Conservation (phyloP, 305 asterid genomes). For the Fraxinus xanthoxyloides region DNA sequence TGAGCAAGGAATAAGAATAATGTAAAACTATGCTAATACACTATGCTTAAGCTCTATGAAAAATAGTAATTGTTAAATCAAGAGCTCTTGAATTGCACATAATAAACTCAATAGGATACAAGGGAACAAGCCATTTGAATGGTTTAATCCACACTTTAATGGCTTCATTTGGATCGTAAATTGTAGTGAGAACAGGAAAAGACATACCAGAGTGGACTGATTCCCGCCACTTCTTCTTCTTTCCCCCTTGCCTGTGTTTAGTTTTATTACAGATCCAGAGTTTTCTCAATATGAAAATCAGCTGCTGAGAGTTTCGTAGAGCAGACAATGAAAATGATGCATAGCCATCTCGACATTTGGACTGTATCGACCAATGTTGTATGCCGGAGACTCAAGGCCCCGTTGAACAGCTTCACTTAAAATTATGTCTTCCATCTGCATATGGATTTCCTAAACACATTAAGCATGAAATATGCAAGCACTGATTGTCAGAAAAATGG, state of each 20-base stretch:
- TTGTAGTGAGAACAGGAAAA: background rate
- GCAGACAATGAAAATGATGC: slow-evolving; percentile 80
- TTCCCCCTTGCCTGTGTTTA: background rate
- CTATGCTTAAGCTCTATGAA: background rate
- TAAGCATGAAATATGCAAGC: background rate
- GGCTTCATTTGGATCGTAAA: background rate
- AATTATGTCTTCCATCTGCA: slow-evolving; percentile 63
- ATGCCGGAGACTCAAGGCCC: slow-evolving; percentile 84
- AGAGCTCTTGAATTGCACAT: background rate
- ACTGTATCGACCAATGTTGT: slow-evolving; percentile 60
- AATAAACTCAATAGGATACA: background rate
- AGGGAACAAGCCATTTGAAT: background rate
- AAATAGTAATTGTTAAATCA: background rate
- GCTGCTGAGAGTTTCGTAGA: slow-evolving; percentile 42
- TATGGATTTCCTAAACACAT: background rate
- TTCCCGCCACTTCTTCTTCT: background rate
- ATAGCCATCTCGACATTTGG: slow-evolving; percentile 80
- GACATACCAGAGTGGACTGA: background rate
- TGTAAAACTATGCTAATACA: background rate
- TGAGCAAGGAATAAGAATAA: background rate
- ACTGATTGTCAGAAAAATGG: background rate
- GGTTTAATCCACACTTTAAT: background rate
- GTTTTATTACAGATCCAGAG: background rate
- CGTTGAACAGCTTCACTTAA: slow-evolving; percentile 62
- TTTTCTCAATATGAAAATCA: background rate